Evolutionary conservation across 352 stramenopile species (phyloP).

Genomic region (Pelagophyceae sp.): DNA sequence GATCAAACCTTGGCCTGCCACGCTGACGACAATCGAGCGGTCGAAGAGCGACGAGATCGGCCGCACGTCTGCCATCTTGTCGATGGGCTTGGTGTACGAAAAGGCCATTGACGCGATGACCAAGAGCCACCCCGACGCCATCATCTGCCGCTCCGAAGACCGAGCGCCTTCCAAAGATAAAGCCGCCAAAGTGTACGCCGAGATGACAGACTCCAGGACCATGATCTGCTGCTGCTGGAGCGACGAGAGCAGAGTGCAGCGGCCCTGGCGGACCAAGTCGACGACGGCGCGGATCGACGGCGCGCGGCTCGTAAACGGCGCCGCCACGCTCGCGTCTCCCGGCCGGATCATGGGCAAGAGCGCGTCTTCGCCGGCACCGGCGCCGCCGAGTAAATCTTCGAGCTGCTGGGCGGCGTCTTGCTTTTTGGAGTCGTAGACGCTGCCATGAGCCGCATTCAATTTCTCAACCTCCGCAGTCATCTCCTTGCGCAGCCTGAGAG

Average conservation of each 20-base stretch:
- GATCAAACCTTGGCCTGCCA: constrained; percentile 90
- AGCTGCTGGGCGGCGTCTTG: constrained; percentile 40
- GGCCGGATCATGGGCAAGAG: constrained; percentile 91
- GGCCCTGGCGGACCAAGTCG: constrained; percentile 95
- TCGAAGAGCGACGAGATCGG: constrained; percentile 97
- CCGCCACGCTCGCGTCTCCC: constrained; percentile 84
- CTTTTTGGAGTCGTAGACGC: constrained; percentile 31
- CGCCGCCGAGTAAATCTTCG: constrained; percentile 37
- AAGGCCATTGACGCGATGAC: constrained; percentile 73
- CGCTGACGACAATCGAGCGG: constrained; percentile 87
- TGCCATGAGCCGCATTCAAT: constrained; percentile 18
- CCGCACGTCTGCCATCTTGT: constrained; percentile 84
- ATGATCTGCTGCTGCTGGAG: constrained; percentile 66
- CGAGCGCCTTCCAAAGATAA: constrained; percentile 99
- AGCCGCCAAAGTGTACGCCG: constrained; percentile 89
- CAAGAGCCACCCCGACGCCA: constrained; percentile 68
- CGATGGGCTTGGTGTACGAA: constrained; percentile 85
- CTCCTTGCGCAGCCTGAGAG: constrained; percentile 17
- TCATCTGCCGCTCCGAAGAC: constrained; percentile 90
- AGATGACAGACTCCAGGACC: constrained; percentile 90
- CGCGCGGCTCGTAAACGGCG: constrained; percentile 69
- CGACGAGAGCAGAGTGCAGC: constrained; percentile 93
- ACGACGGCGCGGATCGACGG: constrained; percentile 71
- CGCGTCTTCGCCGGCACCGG: constrained; percentile 38
- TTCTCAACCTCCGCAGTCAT: constrained; percentile 40